A percentile compares a stretch with the other conserved stretches of the same genome.
These are phyloP conservation scores for Annulohypoxylon moriforme DNA, from an alignment of 495 filamentous ascomycete genomes.

Conservation along the genomic window DNA sequence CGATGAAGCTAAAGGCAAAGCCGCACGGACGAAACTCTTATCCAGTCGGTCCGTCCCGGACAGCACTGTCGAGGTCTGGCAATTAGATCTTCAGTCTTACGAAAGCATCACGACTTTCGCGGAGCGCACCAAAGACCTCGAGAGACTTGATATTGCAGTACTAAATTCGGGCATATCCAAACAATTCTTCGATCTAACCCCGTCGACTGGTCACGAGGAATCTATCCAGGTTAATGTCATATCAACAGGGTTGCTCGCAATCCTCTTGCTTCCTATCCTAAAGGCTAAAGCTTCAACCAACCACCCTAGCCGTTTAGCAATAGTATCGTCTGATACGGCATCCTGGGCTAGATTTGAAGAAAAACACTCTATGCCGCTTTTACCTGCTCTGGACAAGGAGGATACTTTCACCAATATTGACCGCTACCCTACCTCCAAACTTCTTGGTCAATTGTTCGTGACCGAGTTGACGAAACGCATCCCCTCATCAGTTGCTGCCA, in stretches of 20 bases:
- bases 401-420: neutral
- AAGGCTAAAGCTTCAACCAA: neutral
- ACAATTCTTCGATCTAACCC: neutral
- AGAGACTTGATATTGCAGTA: neutral
- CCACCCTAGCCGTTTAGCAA: neutral
- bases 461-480: neutral
- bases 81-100: neutral
- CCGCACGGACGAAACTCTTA: neutral
- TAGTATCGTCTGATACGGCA: neutral
- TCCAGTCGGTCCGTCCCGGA: neutral
- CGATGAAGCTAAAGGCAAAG: neutral
- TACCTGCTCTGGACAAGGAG: neutral
- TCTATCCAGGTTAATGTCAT: neutral
- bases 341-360: neutral
- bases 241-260: neutral
- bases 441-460: neutral
- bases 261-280: neutral
- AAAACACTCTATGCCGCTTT: neutral
- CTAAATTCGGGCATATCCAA: neutral
- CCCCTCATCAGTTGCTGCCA: neutral
- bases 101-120: neutral
- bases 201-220: neutral
- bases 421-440: neutral
- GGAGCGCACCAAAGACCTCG: neutral
- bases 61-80: neutral